These are phyloP conservation scores for Chlorella ohadii DNA, from an alignment of 139 green algal genomes.

Conservation along the genomic window DNA sequence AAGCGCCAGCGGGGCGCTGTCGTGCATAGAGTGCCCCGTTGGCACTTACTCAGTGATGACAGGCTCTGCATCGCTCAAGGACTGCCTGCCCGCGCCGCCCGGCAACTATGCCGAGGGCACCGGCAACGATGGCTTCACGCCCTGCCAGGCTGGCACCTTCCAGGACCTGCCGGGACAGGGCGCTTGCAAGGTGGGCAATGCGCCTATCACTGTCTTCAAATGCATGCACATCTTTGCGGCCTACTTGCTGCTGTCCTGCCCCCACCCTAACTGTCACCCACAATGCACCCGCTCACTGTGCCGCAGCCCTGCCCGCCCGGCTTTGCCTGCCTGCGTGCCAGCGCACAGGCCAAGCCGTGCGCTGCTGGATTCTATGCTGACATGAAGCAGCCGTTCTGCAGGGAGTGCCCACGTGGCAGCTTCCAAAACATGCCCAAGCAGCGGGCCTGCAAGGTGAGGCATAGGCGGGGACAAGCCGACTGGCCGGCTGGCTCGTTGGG, in stretches of 20 bases:
- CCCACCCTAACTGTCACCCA: too few species aligned
- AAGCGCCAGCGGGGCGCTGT: background rate
- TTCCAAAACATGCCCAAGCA: background rate
- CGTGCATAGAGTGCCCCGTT: background rate
- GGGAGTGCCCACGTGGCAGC: background rate
- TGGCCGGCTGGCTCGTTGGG: too few species aligned
- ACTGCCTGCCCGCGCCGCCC: background rate
- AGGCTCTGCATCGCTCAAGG: background rate
- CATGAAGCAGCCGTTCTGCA: background rate
- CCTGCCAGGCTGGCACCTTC: background rate
- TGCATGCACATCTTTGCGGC: too few species aligned
- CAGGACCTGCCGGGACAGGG: background rate
- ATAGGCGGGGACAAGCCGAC: too few species aligned
- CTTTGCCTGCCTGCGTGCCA: background rate
- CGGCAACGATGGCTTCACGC: slow-evolving; percentile 4
- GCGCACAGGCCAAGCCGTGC: background rate
- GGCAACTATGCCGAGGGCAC: slow-evolving; percentile 8
- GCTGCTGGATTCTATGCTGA: background rate
- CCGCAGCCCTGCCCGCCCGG: background rate
- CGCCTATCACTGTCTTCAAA: too few species aligned
- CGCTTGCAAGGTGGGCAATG: background rate
- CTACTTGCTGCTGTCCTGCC: too few species aligned
- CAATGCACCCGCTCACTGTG: too few species aligned
- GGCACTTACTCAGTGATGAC: slow-evolving; percentile 11
- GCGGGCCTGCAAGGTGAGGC: background rate